Evolutionary conservation across 2,329 filamentous ascomycete genomes (phyloP).

Genomic region (Cordyceps cicadae): DNA sequence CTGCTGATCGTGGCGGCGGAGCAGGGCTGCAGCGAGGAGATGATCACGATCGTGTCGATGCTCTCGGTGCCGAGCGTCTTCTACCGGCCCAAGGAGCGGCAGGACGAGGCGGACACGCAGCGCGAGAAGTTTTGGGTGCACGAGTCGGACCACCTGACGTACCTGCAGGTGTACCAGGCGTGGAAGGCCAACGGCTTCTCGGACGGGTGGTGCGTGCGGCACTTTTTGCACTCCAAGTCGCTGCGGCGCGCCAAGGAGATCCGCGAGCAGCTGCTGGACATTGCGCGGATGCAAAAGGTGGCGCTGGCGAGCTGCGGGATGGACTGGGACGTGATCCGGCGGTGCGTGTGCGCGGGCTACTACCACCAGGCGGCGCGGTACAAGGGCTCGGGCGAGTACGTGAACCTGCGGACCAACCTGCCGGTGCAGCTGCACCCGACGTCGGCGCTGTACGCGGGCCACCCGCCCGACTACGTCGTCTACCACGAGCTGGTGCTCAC

Average conservation of each 20-base stretch:
- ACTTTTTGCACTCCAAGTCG: slow-evolving; percentile 94
- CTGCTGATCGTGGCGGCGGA: slow-evolving; percentile 84
- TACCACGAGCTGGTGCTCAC: slow-evolving; percentile 98
- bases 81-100: slow-evolving; percentile 90
- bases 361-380: slow-evolving; percentile 96
- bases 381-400: slow-evolving; percentile 94
- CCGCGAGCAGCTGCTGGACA: slow-evolving; percentile 84
- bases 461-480: slow-evolving; percentile 91
- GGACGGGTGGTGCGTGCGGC: slow-evolving; percentile 85
- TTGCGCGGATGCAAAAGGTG: slow-evolving; percentile 94
- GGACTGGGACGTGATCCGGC: slow-evolving; percentile 92
- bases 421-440: slow-evolving; percentile 93
- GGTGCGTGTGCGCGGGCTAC: slow-evolving; percentile 95
- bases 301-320: slow-evolving; percentile 78
- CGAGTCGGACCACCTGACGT: slow-evolving; percentile 91
- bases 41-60: slow-evolving; percentile 98
- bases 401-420: slow-evolving; percentile 90
- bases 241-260: slow-evolving; percentile 89
- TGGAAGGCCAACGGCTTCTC: slow-evolving; percentile 88
- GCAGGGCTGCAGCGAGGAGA: slow-evolving; percentile 92
- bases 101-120: slow-evolving; percentile 91
- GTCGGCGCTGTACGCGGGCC: slow-evolving; percentile 85
- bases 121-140: slow-evolving; percentile 98
- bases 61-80: slow-evolving; percentile 94
- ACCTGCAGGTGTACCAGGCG: slow-evolving; percentile 90